phyloP scores from a whole-genome alignment of 108 stramenopile genomes.

The Licmophora abbreviata region DNA sequence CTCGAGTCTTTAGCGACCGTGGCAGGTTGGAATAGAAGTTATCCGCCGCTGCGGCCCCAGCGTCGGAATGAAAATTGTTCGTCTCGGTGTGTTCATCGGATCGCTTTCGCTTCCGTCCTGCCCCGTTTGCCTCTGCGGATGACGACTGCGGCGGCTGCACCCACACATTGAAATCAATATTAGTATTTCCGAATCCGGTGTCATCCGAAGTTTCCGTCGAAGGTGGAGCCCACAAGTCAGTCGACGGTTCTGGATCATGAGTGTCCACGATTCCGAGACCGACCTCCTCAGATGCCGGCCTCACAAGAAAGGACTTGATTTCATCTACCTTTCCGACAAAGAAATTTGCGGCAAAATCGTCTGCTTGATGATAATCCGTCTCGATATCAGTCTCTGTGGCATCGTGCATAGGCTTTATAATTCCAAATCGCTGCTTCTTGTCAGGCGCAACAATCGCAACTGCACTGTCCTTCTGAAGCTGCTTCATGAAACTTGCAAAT shows the following conservation, averaged over 20 bases:
- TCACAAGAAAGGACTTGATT: slow-evolving; percentile 15
- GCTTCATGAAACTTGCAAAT: slow-evolving; percentile 43
- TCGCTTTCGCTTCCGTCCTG: slow-evolving; percentile 4
- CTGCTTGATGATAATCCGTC: slow-evolving; percentile 22
- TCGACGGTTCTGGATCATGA: neutral
- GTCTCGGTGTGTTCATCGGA: slow-evolving; percentile 8
- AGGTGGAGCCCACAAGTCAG: slow-evolving; percentile 7
- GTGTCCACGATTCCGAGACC: neutral
- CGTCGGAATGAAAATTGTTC: slow-evolving; percentile 51
- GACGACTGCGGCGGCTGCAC: slow-evolving; percentile 5
- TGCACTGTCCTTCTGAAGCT: slow-evolving; percentile 16
- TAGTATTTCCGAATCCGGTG: neutral
- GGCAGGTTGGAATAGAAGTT: slow-evolving; percentile 74
- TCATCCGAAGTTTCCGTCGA: neutral
- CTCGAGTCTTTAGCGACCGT: slow-evolving; percentile 56
- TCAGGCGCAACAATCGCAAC: slow-evolving; percentile 60
- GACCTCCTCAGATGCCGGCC: neutral
- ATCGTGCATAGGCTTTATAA: slow-evolving; percentile 32
- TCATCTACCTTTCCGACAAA: slow-evolving; percentile 21
- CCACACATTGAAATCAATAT: neutral
- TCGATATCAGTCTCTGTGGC: slow-evolving; percentile 1
- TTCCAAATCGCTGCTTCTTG: slow-evolving; percentile 54
- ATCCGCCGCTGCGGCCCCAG: slow-evolving; percentile 80
- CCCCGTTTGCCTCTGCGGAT: neutral
- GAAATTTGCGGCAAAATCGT: slow-evolving; percentile 31